phyloP scores from a whole-genome alignment of 768 basidiomycete genomes.

The Calvatia gigantea region DNA sequence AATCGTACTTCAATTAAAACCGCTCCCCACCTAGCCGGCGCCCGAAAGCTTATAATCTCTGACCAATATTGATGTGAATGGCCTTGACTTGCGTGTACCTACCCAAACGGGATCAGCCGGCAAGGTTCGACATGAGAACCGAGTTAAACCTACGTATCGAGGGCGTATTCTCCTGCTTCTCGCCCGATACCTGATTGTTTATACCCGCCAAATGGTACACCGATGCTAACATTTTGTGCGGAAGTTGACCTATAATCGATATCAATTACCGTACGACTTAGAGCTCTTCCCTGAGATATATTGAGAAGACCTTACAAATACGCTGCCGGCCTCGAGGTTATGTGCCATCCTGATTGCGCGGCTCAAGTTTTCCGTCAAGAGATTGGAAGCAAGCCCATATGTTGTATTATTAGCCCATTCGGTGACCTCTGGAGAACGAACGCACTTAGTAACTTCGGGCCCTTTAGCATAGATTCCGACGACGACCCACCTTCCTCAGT shows the following conservation, averaged over 20 bases:
- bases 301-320: conserved; percentile 46
- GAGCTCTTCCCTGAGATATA: conserved; percentile 48
- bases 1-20: too few relatives aligned
- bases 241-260: conserved; percentile 36
- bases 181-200: conserved; percentile 73
- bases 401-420: conserved; percentile 67
- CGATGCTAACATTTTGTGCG: conserved; percentile 36
- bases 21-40: too few relatives aligned
- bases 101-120: background rate
- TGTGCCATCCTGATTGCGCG: conserved; percentile 64
- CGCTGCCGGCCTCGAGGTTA: conserved; percentile 16
- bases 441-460: conserved; percentile 1
- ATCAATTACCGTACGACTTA: background rate
- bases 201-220: conserved; percentile 68
- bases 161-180: conserved; percentile 65
- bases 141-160: conserved; percentile 38
- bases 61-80: conserved; percentile 54
- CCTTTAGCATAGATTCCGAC: background rate
- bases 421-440: conserved; percentile 29
- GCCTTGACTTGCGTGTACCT: conserved; percentile 55
- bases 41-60: conserved; percentile 5
- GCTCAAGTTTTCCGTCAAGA: conserved; percentile 68
- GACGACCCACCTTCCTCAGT: conserved; percentile 41
- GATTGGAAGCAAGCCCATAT: conserved; percentile 77
- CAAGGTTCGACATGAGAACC: background rate